Percentiles rank a stretch among this genome's conserved stretches.
phyloP scores from a whole-genome alignment of 2,329 filamentous ascomycete genomes.

The Pyrenophora tritici-repentis region DNA sequence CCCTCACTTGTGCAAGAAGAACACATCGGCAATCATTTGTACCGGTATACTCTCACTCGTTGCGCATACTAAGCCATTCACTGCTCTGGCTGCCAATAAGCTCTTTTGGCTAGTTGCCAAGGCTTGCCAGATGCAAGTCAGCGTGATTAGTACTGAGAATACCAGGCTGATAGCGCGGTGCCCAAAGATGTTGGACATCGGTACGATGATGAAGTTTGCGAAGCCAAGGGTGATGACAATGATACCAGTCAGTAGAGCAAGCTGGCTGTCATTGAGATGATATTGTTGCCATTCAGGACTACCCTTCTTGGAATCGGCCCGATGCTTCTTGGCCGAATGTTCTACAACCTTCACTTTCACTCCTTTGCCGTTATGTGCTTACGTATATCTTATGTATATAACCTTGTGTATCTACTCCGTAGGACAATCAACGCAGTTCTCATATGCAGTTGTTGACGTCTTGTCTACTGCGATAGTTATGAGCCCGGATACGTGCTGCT shows the following conservation, averaged over 20 bases:
- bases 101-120: conserved; percentile 50
- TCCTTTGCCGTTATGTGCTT: too few species aligned
- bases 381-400: too few species aligned
- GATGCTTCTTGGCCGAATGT: too few species aligned
- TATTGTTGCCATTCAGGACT: too few species aligned
- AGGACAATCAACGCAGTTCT: too few species aligned
- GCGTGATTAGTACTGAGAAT: conserved; percentile 48
- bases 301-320: too few species aligned
- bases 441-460: too few species aligned
- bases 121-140: conserved; percentile 53
- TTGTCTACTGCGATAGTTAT: too few species aligned
- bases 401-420: too few species aligned
- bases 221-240: conserved; percentile 53
- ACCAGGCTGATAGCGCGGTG: conserved; percentile 48
- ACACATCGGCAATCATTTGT: conserved; percentile 53
- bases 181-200: conserved; percentile 52
- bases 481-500: too few species aligned
- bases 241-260: conserved; percentile 50
- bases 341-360: too few species aligned
- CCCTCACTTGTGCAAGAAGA: conserved; percentile 53
- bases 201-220: conserved; percentile 53
- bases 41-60: conserved; percentile 52
- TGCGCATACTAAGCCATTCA: conserved; percentile 52
- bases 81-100: conserved; percentile 50
- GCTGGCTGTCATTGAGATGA: conserved; percentile 49